These are phyloP conservation scores for Pulicaria dysenterica DNA, from an alignment of 129 eudicot species.

Conservation along the genomic window DNA sequence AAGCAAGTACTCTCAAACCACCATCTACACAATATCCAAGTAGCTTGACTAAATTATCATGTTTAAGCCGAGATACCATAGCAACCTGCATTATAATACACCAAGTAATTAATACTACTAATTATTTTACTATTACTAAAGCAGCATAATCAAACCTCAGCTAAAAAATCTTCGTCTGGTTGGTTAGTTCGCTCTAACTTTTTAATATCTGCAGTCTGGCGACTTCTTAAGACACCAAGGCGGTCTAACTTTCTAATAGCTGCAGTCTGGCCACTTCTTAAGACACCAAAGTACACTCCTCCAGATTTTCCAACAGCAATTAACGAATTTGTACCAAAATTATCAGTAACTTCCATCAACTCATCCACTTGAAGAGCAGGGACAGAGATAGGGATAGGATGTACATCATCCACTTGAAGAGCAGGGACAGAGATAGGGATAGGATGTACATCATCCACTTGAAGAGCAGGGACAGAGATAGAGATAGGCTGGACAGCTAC, in stretches of 20 bases:
- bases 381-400: too few relatives aligned
- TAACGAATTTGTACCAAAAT: constrained; percentile 54
- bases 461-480: constrained; percentile 42
- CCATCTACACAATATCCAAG: constrained; percentile 68
- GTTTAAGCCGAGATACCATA: constrained; percentile 56
- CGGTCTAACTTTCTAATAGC: too few relatives aligned
- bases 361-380: constrained; percentile 54
- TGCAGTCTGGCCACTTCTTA: constrained; percentile 59
- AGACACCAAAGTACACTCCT: constrained; percentile 59
- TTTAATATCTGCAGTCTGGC: constrained; percentile 57
- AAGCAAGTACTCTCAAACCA: constrained; percentile 59
- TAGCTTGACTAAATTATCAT: constrained; percentile 59
- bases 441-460: constrained; percentile 61
- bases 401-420: too few relatives aligned
- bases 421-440: too few relatives aligned
- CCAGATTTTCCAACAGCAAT: constrained; percentile 71
- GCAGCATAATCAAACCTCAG: constrained; percentile 46
- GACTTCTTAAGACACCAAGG: constrained; percentile 60
- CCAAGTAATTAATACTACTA: not conserved
- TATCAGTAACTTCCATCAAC: constrained; percentile 66
- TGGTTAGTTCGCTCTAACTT: constrained; percentile 53
- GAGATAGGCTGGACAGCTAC: constrained; percentile 49
- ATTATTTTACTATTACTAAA: not conserved
- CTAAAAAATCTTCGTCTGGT: constrained; percentile 56
- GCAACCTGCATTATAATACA: constrained; percentile 44